Percentiles rank a stretch among this genome's conserved stretches.
Evolutionary conservation across 1,284 basidiomycete genomes (phyloP).

Genomic region (Microbotryum violaceum): DNA sequence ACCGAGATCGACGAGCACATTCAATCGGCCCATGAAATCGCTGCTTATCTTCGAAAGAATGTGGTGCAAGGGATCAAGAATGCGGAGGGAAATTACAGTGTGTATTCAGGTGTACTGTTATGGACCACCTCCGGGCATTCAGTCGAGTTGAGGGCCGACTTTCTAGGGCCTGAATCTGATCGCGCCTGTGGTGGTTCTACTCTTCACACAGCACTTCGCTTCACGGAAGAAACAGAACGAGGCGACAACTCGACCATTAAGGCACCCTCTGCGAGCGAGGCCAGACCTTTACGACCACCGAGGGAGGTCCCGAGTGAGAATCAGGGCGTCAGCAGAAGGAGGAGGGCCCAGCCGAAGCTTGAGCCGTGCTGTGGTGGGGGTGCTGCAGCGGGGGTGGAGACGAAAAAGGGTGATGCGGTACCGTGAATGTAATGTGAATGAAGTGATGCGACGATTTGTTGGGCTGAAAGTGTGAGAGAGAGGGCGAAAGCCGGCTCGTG

Average conservation of each 20-base stretch:
- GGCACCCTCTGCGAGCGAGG: constrained; percentile 3
- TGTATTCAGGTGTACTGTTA: neutral
- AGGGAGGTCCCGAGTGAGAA: neutral
- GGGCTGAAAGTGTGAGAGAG: too few relatives aligned
- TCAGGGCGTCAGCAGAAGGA: constrained; percentile 10
- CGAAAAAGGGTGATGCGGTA: too few relatives aligned
- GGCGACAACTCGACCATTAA: constrained; percentile 30
- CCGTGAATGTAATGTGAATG: neutral
- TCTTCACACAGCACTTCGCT: constrained; percentile 16
- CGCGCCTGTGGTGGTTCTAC: neutral
- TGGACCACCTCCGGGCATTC: too few relatives aligned
- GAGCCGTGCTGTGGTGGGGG: constrained; percentile 5
- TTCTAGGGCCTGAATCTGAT: neutral
- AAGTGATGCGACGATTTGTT: neutral
- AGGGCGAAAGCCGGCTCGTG: too few relatives aligned
- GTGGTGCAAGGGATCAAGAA: constrained; percentile 29
- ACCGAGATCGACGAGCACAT: constrained; percentile 28
- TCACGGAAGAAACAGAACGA: constrained; percentile 29
- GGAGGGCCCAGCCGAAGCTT: constrained; percentile 2
- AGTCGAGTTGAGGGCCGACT: neutral
- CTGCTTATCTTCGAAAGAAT: constrained; percentile 24
- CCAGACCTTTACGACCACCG: constrained; percentile 9
- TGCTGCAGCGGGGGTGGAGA: constrained; percentile 19
- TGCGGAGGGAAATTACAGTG: constrained; percentile 27
- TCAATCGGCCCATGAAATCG: constrained; percentile 24